Base-by-base conservation (phyloP, 495 filamentous ascomycete genomes). In the Aspergillus coremiiformis region DNA sequence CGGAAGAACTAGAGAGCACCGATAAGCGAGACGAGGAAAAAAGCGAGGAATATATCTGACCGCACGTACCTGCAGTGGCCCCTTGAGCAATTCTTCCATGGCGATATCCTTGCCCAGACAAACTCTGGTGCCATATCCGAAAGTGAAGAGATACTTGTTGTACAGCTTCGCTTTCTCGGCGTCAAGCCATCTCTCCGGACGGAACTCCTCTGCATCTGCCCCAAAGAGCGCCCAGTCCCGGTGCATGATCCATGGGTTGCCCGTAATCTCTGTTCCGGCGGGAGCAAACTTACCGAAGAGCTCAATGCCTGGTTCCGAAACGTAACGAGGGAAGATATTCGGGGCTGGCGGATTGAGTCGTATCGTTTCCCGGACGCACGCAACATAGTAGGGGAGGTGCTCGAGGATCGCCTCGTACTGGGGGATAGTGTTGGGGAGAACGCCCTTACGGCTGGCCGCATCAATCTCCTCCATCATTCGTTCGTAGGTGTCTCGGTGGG, bases 401-500 rank as follows among this genome's bases (percentile, higher is more conserved):
- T 50, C 74, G 48, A 44, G 73, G 63, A 60, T 75, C 53, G 62
- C 78, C 64, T 42, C 59, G 64, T 61, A 81, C 45, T 72, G 64
- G 1, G 69, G 67, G 37, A 66, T 62, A 2, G 32, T 44, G 0
- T 62, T 58, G 5, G 57, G 59, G 29, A 70, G 51, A 0, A 76
- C 43, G 66, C 70, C 55, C 61, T 74, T 22, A 58, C 74, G 37
- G 55, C 68, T n/a, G 51, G 69, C 46, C 68, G 70, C 39, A 44
- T 80, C 76, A 37, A 87, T 78, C 51, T 87, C 84, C 21, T 59
- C 57, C 66, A 81, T 74, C 43, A 87, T 70, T 35, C 67, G 73
- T 6, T 67, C 59, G 59, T 83, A 84, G 0, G 71, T 66, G 0
- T 44, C 29, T 0, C 72, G 68, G 43, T 74, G 67, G 5, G 64